Evolutionary conservation across 1,139 yeast species (phyloP), one percentile per base, ranked within the genome.

Genomic region (Pichiaceae sp.): DNA sequence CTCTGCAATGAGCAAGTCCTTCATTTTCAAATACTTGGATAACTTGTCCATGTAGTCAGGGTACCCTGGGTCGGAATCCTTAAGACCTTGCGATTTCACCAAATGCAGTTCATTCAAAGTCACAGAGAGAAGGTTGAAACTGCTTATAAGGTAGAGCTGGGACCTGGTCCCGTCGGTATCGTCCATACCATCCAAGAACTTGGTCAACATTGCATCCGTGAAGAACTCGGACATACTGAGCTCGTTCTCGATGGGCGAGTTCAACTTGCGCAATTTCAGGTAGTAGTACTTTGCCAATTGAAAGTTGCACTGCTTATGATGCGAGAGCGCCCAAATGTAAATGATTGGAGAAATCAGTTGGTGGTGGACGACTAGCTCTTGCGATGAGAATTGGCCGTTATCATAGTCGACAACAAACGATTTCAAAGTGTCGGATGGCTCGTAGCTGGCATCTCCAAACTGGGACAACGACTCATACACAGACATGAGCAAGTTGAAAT

Each of bases 281-380:
- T 61, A 68, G 38, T 63, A 65, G 37, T 57, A 60, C 38, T 66
- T 61, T 2, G 75, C 63, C 2, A 60, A 55, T 23, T 54, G 53
- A 3, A 63, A 37, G 30, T 66, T 59, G 2, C 66, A 67, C 16
- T 52, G 46, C 28, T 52, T 44, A 32, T 70, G 75, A 42, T 58
- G 56, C 37, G 56, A 58, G 3, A 63, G 38, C 1, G 64, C 77
- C 37, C 61, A 57, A 14, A 69, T 42, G 42, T 65, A 68, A 25
- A 57, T 55, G 3, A 66, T 47, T 31, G 54, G 49, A 0, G 72
- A 66, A 3, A 64, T 43, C 11, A 69, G 41, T 9, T 50, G 46
- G 32, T 57, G 59, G 42, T 59, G 66, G 21, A 55, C 49, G 6
- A 53, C 42, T 37, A 59, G 43, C 35, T 68, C 71, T 39, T 60